Conservation (phyloP, 352 stramenopile genomes). For the Phytophthora ramorum region DNA sequence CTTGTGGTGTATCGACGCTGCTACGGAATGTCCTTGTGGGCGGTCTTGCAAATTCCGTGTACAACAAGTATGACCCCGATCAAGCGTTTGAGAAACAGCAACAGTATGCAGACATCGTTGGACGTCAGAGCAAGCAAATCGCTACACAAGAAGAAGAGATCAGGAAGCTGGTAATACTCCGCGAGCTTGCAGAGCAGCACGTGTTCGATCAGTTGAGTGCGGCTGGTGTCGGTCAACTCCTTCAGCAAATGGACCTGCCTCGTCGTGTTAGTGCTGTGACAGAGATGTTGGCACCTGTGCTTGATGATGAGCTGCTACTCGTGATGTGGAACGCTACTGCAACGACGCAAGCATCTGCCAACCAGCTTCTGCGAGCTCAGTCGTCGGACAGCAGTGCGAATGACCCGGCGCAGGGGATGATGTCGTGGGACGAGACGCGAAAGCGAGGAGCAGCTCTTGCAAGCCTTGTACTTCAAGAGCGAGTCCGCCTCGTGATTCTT, state of each 20-base stretch:
- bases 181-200: constrained; percentile 28
- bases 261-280: constrained; percentile 40
- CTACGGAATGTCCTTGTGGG: constrained; percentile 58
- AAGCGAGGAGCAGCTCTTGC: constrained; percentile 51
- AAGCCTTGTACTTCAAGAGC: constrained; percentile 63
- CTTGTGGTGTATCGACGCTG: constrained; percentile 45
- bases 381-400: neutral
- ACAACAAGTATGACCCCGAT: constrained; percentile 51
- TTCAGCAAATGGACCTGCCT: constrained; percentile 48
- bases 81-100: constrained; percentile 42
- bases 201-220: constrained; percentile 42
- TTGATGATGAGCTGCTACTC: constrained; percentile 64
- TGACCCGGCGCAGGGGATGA: constrained; percentile 7
- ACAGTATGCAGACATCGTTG: constrained; percentile 52
- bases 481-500: constrained; percentile 58
- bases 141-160: constrained; percentile 30
- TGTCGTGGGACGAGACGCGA: constrained; percentile 38
- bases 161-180: constrained; percentile 21
- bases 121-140: constrained; percentile 33
- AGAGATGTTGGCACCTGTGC: constrained; percentile 55
- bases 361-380: constrained; percentile 11
- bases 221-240: constrained; percentile 29
- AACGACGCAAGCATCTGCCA: constrained; percentile 33
- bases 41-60: constrained; percentile 71
- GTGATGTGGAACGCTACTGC: constrained; percentile 71